phyloP scores from a whole-genome alignment of 768 basidiomycete genomes.

The Boletus rex-veris region DNA sequence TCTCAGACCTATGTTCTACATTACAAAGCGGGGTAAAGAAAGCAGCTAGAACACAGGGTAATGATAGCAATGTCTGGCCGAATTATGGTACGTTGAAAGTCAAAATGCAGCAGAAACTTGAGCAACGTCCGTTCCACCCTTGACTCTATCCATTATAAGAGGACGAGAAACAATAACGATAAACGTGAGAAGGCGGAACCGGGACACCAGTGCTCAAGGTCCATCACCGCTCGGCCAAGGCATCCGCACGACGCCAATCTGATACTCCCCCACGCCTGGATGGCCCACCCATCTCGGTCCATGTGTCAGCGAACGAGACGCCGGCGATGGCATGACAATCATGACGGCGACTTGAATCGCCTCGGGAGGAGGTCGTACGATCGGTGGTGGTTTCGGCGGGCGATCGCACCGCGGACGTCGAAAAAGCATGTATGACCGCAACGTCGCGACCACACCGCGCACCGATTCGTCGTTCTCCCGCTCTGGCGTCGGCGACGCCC shows the following conservation, averaged over 20 bases:
- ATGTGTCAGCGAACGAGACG: neutral
- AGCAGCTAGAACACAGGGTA: neutral
- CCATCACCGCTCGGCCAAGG: constrained; percentile 30
- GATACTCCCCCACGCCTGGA: constrained; percentile 32
- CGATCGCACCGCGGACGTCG: constrained; percentile 1
- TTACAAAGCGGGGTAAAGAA: neutral
- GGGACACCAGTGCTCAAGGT: neutral
- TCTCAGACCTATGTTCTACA: constrained; percentile 10
- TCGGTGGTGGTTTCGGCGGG: constrained; percentile 11
- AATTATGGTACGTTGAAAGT: neutral
- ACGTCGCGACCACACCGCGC: neutral
- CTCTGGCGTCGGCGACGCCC: neutral
- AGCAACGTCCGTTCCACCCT: no score
- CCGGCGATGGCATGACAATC: constrained; percentile 44
- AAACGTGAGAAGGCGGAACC: no score
- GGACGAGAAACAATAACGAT: neutral
- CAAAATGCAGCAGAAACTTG: no score
- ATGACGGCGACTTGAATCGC: constrained; percentile 42
- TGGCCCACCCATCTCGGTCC: constrained; percentile 5
- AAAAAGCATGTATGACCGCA: constrained; percentile 6
- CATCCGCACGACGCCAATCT: constrained; percentile 43
- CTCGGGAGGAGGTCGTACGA: constrained; percentile 15
- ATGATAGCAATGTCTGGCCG: neutral
- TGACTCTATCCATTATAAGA: neutral
- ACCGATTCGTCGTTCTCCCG: neutral